These are phyloP conservation scores for Teratosphaeria pseudoeucalypti DNA, from an alignment of 2,329 filamentous ascomycete genomes.

Conservation along the genomic window DNA sequence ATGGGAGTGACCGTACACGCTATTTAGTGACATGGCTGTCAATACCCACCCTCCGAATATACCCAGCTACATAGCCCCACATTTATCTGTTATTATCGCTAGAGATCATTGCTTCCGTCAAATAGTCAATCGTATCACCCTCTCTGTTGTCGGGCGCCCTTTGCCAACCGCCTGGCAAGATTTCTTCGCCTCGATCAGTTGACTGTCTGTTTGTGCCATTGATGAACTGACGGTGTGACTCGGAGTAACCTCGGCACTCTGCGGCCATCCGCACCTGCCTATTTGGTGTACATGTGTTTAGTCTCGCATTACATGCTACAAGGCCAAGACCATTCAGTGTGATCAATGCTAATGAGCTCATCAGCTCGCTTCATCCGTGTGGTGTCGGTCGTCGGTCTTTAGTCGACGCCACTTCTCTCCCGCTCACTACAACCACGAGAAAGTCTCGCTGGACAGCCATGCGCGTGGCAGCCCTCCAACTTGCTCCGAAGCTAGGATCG, in stretches of 20 bases:
- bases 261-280: not conserved
- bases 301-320: not conserved
- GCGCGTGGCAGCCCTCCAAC: slow-evolving; percentile 62
- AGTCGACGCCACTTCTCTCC: too few relatives aligned
- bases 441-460: slow-evolving; percentile 28
- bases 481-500: slow-evolving; percentile 59
- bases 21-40: not conserved
- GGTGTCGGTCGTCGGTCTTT: too few relatives aligned
- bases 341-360: too few relatives aligned
- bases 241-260: not conserved
- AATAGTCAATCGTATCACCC: too few relatives aligned
- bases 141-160: too few relatives aligned
- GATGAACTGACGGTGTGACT: not conserved
- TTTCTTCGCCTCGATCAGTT: too few relatives aligned
- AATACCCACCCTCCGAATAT: not conserved
- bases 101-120: not conserved
- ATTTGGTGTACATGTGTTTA: not conserved
- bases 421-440: too few relatives aligned
- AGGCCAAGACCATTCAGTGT: not conserved
- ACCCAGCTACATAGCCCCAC: not conserved
- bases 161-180: too few relatives aligned
- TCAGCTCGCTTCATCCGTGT: too few relatives aligned
- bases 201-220: too few relatives aligned
- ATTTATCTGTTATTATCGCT: not conserved
- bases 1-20: slow-evolving; percentile 48